These are phyloP conservation scores for Alternaria gansuensis DNA, from an alignment of 2,329 filamentous ascomycete genomes.

Conservation along the genomic window DNA sequence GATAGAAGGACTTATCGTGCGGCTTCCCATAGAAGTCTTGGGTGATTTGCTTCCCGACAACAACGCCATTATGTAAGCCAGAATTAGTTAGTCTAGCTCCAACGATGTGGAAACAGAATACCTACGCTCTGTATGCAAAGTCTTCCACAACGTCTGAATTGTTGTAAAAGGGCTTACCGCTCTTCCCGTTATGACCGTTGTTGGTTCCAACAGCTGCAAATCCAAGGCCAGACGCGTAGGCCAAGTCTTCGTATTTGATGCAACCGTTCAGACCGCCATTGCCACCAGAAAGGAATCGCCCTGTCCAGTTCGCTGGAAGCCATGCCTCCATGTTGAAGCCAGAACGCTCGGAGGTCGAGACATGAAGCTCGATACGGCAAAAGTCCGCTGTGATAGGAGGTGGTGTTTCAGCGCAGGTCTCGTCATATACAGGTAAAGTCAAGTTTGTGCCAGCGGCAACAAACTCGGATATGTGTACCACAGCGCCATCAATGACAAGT, in stretches of 20 bases:
- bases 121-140: conserved; percentile 58
- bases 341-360: conserved; percentile 52
- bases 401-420: conserved; percentile 49
- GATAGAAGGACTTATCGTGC: conserved; percentile 54
- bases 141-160: conserved; percentile 59
- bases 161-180: conserved; percentile 58
- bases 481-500: conserved; percentile 47
- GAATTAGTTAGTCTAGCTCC: conserved; percentile 4
- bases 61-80: conserved; percentile 45
- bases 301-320: conserved; percentile 56
- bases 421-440: conserved; percentile 51
- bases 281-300: conserved; percentile 46
- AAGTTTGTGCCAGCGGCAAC: conserved; percentile 55
- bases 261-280: conserved; percentile 57
- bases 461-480: conserved; percentile 50
- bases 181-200: conserved; percentile 56
- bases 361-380: conserved; percentile 54
- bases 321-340: conserved; percentile 58
- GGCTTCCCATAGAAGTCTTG: conserved; percentile 53
- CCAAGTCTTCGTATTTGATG: conserved; percentile 51
- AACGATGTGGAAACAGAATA: background rate
- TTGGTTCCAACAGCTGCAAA: conserved; percentile 55
- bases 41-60: conserved; percentile 54
- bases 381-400: conserved; percentile 49
- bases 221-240: conserved; percentile 51